A percentile compares a stretch with the other conserved stretches of the same genome.
Evolutionary conservation across 2,329 filamentous ascomycete species (phyloP).

Genomic region (Chaetomium sp.): DNA sequence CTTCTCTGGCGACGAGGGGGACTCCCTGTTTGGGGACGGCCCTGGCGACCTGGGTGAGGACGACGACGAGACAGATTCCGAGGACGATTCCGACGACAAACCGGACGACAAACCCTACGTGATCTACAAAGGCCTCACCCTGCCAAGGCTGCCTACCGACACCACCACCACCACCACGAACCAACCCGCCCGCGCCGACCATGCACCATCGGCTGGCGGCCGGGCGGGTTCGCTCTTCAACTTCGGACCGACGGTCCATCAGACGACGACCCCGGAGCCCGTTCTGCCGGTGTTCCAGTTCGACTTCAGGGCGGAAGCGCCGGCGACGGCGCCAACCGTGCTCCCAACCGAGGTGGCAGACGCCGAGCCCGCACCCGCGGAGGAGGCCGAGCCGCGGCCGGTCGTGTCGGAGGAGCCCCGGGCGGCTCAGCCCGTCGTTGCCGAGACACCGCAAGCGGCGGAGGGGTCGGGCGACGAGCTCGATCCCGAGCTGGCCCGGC

Average conservation of each 20-base stretch:
- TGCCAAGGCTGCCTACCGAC: neutral
- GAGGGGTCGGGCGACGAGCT: neutral
- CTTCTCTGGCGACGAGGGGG: neutral
- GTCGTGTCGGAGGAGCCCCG: neutral
- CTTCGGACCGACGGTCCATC: neutral
- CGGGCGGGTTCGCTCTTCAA: neutral
- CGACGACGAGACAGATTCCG: too few species aligned
- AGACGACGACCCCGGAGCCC: neutral
- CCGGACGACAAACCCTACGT: neutral
- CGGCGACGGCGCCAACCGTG: neutral
- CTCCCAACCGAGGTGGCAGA: neutral
- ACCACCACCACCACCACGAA: neutral
- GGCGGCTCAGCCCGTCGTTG: neutral
- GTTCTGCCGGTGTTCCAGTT: slow-evolving; percentile 3
- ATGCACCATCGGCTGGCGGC: neutral
- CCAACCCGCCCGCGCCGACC: neutral
- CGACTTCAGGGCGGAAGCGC: slow-evolving; percentile 10
- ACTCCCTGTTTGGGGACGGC: neutral
- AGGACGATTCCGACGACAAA: neutral
- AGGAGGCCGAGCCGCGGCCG: too few species aligned
- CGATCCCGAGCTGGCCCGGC: neutral
- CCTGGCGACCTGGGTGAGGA: too few species aligned
- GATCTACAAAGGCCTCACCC: neutral
- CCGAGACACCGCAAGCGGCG: neutral
- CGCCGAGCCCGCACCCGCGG: neutral